Base-by-base conservation (phyloP, 352 stramenopile species). In the Pythium grandisporangium region DNA sequence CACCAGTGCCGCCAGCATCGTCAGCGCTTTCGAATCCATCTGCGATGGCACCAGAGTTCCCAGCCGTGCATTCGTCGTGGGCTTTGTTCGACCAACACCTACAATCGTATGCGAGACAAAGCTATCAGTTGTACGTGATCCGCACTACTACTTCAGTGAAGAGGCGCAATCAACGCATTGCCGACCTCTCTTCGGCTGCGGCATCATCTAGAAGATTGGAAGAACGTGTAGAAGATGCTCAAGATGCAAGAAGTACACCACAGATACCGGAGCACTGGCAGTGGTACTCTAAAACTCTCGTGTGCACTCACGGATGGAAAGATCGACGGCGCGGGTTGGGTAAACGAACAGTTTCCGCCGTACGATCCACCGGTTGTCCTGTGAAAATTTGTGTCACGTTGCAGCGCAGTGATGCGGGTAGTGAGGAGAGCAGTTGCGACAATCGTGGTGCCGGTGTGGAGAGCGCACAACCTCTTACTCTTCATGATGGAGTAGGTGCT, bases 241-340 rank as follows among this genome's bases (percentile, higher is more conserved):
- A n/a, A n/a, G 26, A 16, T 10, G 34, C 34, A 23, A 32, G 27
- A 32, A 32, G 27, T 8, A 14, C 8, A 32, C 10, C 8, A 32
- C 27, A 14, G 27, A 84, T 89, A 30, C 75, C 75, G 0, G 61
- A 77, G 43, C 61, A 53, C 24, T 79, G 62, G 46, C 63, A 68
- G 36, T 89, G 75, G 75, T 89, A 89, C 42, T 89, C 75, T 34
- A 89, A 89, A 60, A 84, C 75, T 24, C 61, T 89, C 26, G 81
- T 82, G 56, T 89, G 75, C 38, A 89, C 75, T 5, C 75, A 89
- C 49, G 75, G 75, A 5, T 89, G 75, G 75, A 86, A 86, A 48
- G 58, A 79, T 30, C 70, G 75, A 6, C 61, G 78, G 30, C 70
- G 75, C 17, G 68, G 72, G 6, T 79, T 49, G 21, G 72, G 75